phyloP scores from a whole-genome alignment of 148 eudicot species.

The Vaccinium myrtillus region DNA sequence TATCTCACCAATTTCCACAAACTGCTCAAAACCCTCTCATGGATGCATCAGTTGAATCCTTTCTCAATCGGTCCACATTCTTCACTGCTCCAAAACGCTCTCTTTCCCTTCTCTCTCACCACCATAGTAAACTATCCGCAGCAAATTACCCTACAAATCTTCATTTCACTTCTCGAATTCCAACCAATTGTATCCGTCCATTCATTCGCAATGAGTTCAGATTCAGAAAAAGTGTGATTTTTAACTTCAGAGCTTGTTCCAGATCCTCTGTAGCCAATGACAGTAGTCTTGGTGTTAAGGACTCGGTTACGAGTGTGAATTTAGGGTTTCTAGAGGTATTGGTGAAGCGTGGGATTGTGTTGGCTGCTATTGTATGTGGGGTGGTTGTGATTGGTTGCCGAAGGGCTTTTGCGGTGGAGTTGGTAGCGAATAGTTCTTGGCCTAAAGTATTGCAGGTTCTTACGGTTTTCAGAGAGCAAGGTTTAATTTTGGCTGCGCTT shows the following conservation, averaged over 20 bases:
- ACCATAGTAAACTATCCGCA: neutral
- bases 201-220: neutral
- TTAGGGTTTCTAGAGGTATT: conserved; percentile 36
- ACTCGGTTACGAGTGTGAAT: conserved; percentile 12
- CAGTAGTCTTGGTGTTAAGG: neutral
- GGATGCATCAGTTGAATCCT: conserved; percentile 27
- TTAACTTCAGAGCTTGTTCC: conserved; percentile 19
- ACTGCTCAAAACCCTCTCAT: conserved; percentile 8
- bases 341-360: conserved; percentile 38
- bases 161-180: conserved; percentile 6
- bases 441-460: conserved; percentile 82
- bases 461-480: conserved; percentile 71
- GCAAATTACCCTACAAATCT: conserved; percentile 4
- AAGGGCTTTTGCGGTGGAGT: conserved; percentile 56
- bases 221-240: conserved; percentile 13
- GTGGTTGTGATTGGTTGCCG: conserved; percentile 47
- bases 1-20: neutral
- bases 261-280: conserved; percentile 15
- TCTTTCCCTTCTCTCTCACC: conserved; percentile 8
- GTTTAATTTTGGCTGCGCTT: conserved; percentile 72
- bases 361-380: conserved; percentile 57
- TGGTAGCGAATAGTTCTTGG: conserved; percentile 56
- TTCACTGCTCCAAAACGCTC: conserved; percentile 19
- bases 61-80: conserved; percentile 23
- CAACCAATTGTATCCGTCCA: neutral